These are phyloP conservation scores for Diplodia mutila DNA, from an alignment of 2,329 filamentous ascomycete species.

Conservation along the genomic window DNA sequence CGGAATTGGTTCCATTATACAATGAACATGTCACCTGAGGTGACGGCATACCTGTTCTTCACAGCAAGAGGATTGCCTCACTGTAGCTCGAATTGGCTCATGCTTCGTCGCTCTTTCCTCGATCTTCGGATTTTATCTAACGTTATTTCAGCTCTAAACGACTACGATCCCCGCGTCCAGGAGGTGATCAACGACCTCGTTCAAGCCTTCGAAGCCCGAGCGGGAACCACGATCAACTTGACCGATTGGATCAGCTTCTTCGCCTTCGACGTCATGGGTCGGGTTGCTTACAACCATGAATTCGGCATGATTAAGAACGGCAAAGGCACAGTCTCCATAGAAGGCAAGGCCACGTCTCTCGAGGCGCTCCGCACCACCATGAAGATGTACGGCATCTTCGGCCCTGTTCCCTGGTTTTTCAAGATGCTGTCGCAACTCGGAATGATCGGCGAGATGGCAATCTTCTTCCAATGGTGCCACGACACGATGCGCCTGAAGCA, in stretches of 20 bases:
- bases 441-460: background rate
- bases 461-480: conserved; percentile 21
- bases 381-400: conserved; percentile 38
- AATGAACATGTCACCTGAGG: no score
- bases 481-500: conserved; percentile 16
- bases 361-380: conserved; percentile 41
- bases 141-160: conserved; percentile 3
- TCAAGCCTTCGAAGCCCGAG: conserved; percentile 34
- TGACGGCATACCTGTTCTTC: no score
- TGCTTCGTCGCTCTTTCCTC: no score
- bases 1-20: background rate
- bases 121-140: background rate
- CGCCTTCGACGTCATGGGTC: conserved; percentile 56
- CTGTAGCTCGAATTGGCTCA: no score
- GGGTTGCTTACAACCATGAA: conserved; percentile 47
- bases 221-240: conserved; percentile 32
- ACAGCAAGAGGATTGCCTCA: no score
- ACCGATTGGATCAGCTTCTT: conserved; percentile 46
- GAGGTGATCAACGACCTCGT: conserved; percentile 36
- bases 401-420: conserved; percentile 43
- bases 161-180: conserved; percentile 42
- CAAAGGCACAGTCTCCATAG: conserved; percentile 35
- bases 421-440: conserved; percentile 32
- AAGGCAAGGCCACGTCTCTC: conserved; percentile 16
- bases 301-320: conserved; percentile 44